phyloP scores from a whole-genome alignment of 306 rosid species.

The Cyamopsis tetragonoloba region DNA sequence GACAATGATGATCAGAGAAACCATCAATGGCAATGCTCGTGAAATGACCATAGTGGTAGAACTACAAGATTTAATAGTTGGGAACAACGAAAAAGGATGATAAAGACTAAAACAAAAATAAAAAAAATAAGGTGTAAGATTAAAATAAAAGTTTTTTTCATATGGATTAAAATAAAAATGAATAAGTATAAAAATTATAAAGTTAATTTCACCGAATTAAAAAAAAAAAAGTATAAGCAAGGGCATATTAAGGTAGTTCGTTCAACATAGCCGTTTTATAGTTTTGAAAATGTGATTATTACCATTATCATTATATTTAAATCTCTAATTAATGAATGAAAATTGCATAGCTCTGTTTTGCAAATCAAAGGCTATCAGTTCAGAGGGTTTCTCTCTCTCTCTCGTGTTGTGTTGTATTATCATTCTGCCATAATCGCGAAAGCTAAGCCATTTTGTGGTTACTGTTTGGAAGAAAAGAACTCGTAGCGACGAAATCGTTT shows the following conservation, averaged over 20 bases:
- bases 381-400: not conserved
- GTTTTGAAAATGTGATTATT: slow-evolving; percentile 30
- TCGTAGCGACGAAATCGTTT: slow-evolving; percentile 20
- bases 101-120: too few species aligned
- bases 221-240: not conserved
- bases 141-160: too few species aligned
- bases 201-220: too few species aligned
- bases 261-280: slow-evolving; percentile 46
- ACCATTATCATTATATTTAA: slow-evolving; percentile 6
- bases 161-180: too few species aligned
- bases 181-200: too few species aligned
- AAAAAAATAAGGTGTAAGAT: too few species aligned
- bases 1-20: too few species aligned
- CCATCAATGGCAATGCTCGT: too few species aligned
- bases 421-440: slow-evolving; percentile 32
- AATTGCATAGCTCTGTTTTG: slow-evolving; percentile 1
- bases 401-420: not conserved
- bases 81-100: too few species aligned
- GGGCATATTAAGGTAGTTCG: slow-evolving; percentile 4
- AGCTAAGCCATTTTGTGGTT: not conserved
- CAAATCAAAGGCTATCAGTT: not conserved
- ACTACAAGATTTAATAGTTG: too few species aligned
- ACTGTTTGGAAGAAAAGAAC: slow-evolving; percentile 3
- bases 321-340: slow-evolving; percentile 14
- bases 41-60: too few species aligned